A percentile compares a stretch with the other conserved stretches of the same genome.
Conservation (phyloP, 768 basidiomycete species). For the Psilocybe cyanescens region DNA sequence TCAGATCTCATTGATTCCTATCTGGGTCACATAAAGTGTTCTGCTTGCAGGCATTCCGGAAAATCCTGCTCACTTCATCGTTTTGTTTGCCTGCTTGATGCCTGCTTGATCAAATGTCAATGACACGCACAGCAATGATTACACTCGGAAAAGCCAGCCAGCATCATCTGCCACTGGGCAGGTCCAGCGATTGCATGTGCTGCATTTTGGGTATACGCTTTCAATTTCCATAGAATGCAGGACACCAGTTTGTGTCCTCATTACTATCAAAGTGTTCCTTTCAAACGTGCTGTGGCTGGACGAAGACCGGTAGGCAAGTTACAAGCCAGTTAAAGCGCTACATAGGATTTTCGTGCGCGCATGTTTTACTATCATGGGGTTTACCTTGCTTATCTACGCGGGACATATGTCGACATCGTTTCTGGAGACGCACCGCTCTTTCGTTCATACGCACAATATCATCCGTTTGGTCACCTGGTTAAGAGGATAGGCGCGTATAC, state of each 20-base stretch:
- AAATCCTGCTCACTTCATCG: conserved; percentile 8
- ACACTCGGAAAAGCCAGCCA: conserved; percentile 1
- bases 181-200: neutral
- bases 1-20: conserved; percentile 14
- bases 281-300: neutral
- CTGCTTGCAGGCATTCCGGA: conserved; percentile 10
- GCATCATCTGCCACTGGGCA: conserved; percentile 2
- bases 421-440: neutral
- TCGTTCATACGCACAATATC: neutral
- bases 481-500: neutral
- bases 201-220: neutral
- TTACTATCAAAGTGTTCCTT: neutral
- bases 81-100: conserved; percentile 3
- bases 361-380: neutral
- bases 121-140: conserved; percentile 24
- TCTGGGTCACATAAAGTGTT: conserved; percentile 2
- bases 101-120: conserved; percentile 8
- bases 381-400: conserved; percentile 1
- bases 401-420: neutral
- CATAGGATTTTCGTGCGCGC: neutral
- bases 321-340: neutral
- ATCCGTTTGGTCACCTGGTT: neutral
- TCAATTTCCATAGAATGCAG: neutral
- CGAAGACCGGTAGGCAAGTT: neutral
- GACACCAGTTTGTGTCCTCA: too few relatives aligned